These are phyloP conservation scores for Periconia digitata DNA, from an alignment of 2,329 filamentous ascomycete genomes.

Conservation along the genomic window DNA sequence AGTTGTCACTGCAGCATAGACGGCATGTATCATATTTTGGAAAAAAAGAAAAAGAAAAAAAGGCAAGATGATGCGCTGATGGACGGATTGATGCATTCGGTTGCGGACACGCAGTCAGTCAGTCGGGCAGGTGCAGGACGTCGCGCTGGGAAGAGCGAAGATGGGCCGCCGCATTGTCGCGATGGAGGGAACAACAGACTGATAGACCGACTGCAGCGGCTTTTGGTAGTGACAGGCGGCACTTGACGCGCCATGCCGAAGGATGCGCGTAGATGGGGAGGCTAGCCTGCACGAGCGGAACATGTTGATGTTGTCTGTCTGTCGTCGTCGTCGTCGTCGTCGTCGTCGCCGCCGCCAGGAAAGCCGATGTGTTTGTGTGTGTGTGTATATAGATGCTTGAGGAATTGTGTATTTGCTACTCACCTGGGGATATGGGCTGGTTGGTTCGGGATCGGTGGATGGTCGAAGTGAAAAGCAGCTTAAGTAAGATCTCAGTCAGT, in stretches of 20 bases:
- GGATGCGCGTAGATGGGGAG: neutral
- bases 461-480: neutral
- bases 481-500: neutral
- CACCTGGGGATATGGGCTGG: neutral
- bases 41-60: neutral
- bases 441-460: neutral
- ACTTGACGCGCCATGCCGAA: neutral
- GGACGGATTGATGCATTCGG: neutral
- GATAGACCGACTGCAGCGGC: neutral
- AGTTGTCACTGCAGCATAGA: neutral
- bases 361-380: neutral
- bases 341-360: too few species aligned
- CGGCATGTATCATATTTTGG: neutral
- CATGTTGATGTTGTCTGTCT: neutral
- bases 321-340: too few species aligned
- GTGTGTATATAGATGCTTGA: neutral
- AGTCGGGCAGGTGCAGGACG: neutral
- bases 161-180: neutral
- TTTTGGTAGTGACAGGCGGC: neutral
- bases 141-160: neutral
- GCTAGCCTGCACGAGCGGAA: neutral
- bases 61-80: neutral
- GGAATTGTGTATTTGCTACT: neutral
- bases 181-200: neutral
- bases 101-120: neutral